Percentiles rank a stretch among this genome's conserved stretches.
Conservation (phyloP, 352 stramenopile genomes). For the Phytopythium montanum region DNA sequence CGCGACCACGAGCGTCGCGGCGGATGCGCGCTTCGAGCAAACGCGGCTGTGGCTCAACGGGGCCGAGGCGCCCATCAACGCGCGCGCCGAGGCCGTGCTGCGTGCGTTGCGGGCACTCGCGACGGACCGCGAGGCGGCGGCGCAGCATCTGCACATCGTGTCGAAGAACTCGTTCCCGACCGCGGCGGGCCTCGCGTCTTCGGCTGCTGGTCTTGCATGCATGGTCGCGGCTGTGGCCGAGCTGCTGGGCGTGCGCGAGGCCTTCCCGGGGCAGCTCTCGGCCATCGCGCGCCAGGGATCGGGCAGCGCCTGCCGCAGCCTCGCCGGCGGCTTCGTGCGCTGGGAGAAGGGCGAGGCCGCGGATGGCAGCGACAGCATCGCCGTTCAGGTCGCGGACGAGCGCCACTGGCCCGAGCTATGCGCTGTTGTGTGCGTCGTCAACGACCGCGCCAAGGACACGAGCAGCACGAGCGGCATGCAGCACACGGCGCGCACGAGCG, state of each 20-base stretch:
- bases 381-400: conserved; percentile 80
- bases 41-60: conserved; percentile 98
- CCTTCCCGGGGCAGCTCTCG: conserved; percentile 88
- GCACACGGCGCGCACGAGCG: conserved; percentile 91
- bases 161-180: conserved; percentile 99
- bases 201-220: conserved; percentile 95
- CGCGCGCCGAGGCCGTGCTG: conserved; percentile 79
- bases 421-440: conserved; percentile 96
- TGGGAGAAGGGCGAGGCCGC: conserved; percentile 89
- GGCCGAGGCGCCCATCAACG: conserved; percentile 72
- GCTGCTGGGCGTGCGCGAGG: conserved; percentile 84
- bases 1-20: conserved; percentile 93
- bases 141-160: conserved; percentile 88
- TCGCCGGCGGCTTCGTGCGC: conserved; percentile 97
- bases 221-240: conserved; percentile 89
- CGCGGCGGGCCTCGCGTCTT: conserved; percentile 96
- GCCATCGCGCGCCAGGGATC: conserved; percentile 94
- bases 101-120: conserved; percentile 58
- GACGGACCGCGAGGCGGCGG: conserved; percentile 9
- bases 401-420: conserved; percentile 93
- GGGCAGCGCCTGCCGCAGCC: conserved; percentile 93
- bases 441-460: conserved; percentile 96
- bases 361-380: conserved; percentile 73
- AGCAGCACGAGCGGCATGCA: conserved; percentile 96
- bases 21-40: conserved; percentile 55